Evolutionary conservation across 2,329 filamentous ascomycete genomes (phyloP), one percentile per base, ranked within the genome.

Genomic region (Colletotrichum euphorbiae): DNA sequence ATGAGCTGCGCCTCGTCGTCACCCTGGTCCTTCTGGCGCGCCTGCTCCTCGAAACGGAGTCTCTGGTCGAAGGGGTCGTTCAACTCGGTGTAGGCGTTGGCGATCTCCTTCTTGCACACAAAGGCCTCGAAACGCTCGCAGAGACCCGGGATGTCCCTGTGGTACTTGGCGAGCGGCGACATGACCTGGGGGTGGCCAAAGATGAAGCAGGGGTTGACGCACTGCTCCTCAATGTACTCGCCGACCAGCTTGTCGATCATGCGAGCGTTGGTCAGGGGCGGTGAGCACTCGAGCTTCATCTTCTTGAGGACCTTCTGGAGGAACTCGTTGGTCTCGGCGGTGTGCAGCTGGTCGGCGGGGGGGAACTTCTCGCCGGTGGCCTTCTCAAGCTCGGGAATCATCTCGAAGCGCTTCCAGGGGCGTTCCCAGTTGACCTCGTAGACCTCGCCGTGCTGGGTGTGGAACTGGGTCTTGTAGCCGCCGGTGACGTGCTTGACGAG

Each of bases 81-180:
- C 87, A 99, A 90, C 89, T 99, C 96, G 43, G 95, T 98, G 83
- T 98, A 97, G 31, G 94, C 94, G 77, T 99, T 98, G 76, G 91
- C 91, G 73, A 98, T 98, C 79, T 98, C 95, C 66, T 96, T 97
- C 87, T 94, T 97, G 85, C 91, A 94, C 51, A 98, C 96, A 73
- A 99, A 99, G 11, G 93, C 94, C 82, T 99, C 96, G 80, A 98
- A 98, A 62, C 96, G 92, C 85, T 99, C 96, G 79, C 94, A 98
- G 38, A 99, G 88, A 75, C 95, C 96, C 60, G 91, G 87, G 71
- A 89, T 88, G 52, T 85, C 82, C 72, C 96, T 92, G 81, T 98
- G 93, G 80, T 94, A 94, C 87, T 99, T 99, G 84, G 96, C 96
- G 17, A 99, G 86, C 8, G 96, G 96, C 15, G 93, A 82, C 80